Evolutionary conservation across 495 filamentous ascomycete species (phyloP).

Genomic region (Podospora conica): DNA sequence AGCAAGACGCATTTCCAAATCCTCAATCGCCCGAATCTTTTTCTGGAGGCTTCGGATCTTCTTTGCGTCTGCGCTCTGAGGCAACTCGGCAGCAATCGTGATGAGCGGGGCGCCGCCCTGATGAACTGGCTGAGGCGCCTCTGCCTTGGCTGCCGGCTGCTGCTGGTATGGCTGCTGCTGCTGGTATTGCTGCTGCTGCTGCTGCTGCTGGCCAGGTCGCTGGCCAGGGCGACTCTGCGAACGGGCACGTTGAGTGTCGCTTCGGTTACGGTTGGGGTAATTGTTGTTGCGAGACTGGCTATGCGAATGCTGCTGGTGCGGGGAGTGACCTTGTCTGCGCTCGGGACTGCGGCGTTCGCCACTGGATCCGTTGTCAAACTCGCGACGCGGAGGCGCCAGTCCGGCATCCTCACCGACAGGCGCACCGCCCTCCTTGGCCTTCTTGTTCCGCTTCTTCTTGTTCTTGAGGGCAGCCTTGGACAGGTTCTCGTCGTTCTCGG

Average conservation of each 20-base stretch:
- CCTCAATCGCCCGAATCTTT: slow-evolving; percentile 95
- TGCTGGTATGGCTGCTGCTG: background rate
- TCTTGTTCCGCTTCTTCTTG: slow-evolving; percentile 98
- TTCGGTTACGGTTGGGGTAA: slow-evolving; percentile 38
- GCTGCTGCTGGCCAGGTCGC: slow-evolving; percentile 29
- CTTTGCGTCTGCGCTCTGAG: slow-evolving; percentile 61
- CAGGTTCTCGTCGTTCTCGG: slow-evolving; percentile 59
- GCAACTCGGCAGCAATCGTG: background rate
- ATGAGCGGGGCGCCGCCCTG: slow-evolving; percentile 16
- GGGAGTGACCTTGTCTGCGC: slow-evolving; percentile 41
- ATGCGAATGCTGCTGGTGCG: slow-evolving; percentile 37
- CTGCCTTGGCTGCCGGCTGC: background rate
- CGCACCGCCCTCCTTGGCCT: slow-evolving; percentile 67
- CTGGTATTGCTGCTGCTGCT: slow-evolving; percentile 16
- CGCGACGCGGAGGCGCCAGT: slow-evolving; percentile 37
- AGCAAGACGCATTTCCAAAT: slow-evolving; percentile 91
- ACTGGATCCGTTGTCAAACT: slow-evolving; percentile 32
- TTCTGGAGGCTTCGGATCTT: slow-evolving; percentile 87
- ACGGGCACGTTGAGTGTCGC: slow-evolving; percentile 37
- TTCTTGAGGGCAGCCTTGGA: slow-evolving; percentile 91
- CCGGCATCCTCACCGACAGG: slow-evolving; percentile 24
- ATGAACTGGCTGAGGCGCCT: slow-evolving; percentile 23
- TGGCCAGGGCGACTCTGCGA: slow-evolving; percentile 33
- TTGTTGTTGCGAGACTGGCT: slow-evolving; percentile 53
- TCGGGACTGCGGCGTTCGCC: slow-evolving; percentile 60